Conservation (phyloP, 306 rosid genomes). For the Prunus armeniaca region DNA sequence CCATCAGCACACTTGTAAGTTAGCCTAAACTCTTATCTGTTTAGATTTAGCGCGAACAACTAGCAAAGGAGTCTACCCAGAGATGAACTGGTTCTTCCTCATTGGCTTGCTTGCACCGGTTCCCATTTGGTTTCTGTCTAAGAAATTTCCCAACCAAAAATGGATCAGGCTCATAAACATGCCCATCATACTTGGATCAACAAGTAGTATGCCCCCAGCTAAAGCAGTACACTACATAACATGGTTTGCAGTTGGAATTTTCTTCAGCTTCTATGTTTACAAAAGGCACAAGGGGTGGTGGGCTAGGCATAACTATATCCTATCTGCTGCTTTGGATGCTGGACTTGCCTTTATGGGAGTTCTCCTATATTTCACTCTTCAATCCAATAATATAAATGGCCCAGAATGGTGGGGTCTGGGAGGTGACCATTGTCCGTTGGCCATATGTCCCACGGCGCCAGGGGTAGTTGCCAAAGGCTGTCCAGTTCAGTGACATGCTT, state of each 20-base stretch:
- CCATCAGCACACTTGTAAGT: too few species aligned
- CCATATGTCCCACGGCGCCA: slow-evolving; percentile 56
- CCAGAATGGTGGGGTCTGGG: slow-evolving; percentile 68
- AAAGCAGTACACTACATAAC: slow-evolving; percentile 18
- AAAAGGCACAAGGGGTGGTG: slow-evolving; percentile 34
- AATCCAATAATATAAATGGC: slow-evolving; percentile 28
- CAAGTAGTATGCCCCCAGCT: slow-evolving; percentile 14
- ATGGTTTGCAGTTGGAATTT: slow-evolving; percentile 19
- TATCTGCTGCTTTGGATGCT: slow-evolving; percentile 57
- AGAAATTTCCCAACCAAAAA: slow-evolving; percentile 22
- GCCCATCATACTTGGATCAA: slow-evolving; percentile 27
- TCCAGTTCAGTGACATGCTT: slow-evolving; percentile 39
- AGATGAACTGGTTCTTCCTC: slow-evolving; percentile 47
- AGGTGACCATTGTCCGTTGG: slow-evolving; percentile 56
- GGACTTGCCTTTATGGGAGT: slow-evolving; percentile 53
- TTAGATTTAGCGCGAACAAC: too few species aligned
- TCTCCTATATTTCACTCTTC: slow-evolving; percentile 49
- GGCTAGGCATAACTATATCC: slow-evolving; percentile 63
- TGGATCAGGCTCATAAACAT: slow-evolving; percentile 33
- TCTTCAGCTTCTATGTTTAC: slow-evolving; percentile 23
- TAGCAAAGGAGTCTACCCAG: slow-evolving; percentile 32
- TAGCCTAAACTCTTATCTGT: too few species aligned
- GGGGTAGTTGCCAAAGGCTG: slow-evolving; percentile 49
- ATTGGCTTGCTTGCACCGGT: slow-evolving; percentile 35
- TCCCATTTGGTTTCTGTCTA: slow-evolving; percentile 30